These are phyloP conservation scores for Alternaria sp. DNA, from an alignment of 2,329 filamentous ascomycete genomes.

Conservation along the genomic window DNA sequence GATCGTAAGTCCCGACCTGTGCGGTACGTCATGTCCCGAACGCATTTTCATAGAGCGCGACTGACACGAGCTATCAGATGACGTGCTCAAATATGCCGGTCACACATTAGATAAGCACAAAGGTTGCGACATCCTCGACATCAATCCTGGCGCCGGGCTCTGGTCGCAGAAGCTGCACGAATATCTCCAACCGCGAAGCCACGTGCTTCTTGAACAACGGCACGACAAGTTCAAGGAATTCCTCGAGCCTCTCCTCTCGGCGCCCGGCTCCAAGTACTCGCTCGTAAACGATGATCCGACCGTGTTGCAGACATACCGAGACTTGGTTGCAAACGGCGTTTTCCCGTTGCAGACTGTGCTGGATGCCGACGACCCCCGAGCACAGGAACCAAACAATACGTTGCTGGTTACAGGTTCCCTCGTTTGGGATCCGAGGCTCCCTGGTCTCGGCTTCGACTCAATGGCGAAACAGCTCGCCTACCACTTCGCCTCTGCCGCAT, in stretches of 20 bases:
- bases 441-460: slow-evolving; percentile 62
- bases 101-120: slow-evolving; percentile 72
- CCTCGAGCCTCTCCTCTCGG: slow-evolving; percentile 59
- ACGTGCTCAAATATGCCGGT: slow-evolving; percentile 74
- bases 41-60: slow-evolving; percentile 7
- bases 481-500: slow-evolving; percentile 68
- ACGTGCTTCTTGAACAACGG: slow-evolving; percentile 83
- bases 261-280: slow-evolving; percentile 57
- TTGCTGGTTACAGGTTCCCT: slow-evolving; percentile 65
- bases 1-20: slow-evolving; percentile 57
- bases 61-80: slow-evolving; percentile 60
- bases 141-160: slow-evolving; percentile 81
- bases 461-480: slow-evolving; percentile 66
- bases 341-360: slow-evolving; percentile 64
- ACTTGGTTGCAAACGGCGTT: slow-evolving; percentile 60
- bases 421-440: slow-evolving; percentile 54
- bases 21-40: slow-evolving; percentile 51
- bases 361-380: slow-evolving; percentile 51
- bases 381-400: slow-evolving; percentile 70
- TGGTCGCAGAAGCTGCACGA: slow-evolving; percentile 82
- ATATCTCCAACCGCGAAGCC: slow-evolving; percentile 76
- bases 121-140: slow-evolving; percentile 85
- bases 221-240: slow-evolving; percentile 65
- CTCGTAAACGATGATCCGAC: slow-evolving; percentile 50
- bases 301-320: slow-evolving; percentile 55